Conservation (phyloP, 164 flowering plant genomes). For the Piper betle region DNA sequence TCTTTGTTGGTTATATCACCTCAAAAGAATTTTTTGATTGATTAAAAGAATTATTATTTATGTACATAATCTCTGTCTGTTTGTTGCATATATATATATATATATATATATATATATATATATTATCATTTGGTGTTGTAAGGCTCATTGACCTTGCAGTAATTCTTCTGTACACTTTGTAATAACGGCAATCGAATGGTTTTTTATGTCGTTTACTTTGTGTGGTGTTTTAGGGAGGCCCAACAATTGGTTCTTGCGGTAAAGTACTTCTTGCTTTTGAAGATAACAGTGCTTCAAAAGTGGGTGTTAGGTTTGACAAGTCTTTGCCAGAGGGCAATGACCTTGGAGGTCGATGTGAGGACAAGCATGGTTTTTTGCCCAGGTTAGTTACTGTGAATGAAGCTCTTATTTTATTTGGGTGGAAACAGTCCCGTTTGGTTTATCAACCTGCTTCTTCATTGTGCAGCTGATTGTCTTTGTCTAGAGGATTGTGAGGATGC, state of each 20-base stretch:
- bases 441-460: neutral
- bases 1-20: too few relatives aligned
- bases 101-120: too few relatives aligned
- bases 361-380: constrained; percentile 80
- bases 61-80: neutral
- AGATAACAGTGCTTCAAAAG: constrained; percentile 61
- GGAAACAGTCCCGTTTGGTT: neutral
- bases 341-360: constrained; percentile 78
- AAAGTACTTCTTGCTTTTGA: constrained; percentile 66
- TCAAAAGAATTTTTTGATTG: too few relatives aligned
- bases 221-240: constrained; percentile 32
- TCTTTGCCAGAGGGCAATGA: constrained; percentile 65
- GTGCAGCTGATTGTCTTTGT: constrained; percentile 52
- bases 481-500: constrained; percentile 53
- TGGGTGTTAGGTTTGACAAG: constrained; percentile 86
- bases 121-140: neutral
- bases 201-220: neutral
- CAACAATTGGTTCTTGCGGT: constrained; percentile 57
- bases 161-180: neutral
- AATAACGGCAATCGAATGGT: too few relatives aligned
- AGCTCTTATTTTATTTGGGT: neutral
- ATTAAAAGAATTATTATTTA: neutral
- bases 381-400: constrained; percentile 26
- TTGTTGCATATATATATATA: neutral
- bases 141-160: neutral